Base-by-base conservation (phyloP, 2,329 filamentous ascomycete genomes). In the Dendryphion nanum region DNA sequence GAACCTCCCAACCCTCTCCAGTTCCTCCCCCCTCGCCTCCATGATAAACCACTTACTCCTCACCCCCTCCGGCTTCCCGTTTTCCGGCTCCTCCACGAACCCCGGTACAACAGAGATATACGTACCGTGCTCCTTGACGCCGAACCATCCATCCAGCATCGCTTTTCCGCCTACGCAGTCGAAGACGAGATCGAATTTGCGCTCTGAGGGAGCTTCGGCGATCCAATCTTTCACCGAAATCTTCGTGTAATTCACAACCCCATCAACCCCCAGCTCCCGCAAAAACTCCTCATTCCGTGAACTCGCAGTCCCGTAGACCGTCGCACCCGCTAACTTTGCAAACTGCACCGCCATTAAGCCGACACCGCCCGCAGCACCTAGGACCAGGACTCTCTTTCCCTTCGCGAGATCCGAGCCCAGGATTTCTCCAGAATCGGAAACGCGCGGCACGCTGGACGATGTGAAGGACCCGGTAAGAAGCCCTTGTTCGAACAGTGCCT, bases 311-410 rank as follows among this genome's bases (percentile, higher is more conserved):
- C 59, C 71, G 5, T 68, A 51, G 4, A 74, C 66, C 28, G 60
- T 51, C 3, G 64, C 61, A 2, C 71, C 67, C 13, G 57, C 57
- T 37, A 62, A 44, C 38, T 57, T 62, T n/a, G 64, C 65, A 35
- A 71, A 51, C 55, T 72, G 71, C 37, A 70, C 57, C 18, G 66
- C 55, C 64, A 69, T 71, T 8, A 64, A 48, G 4, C 72, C 73
- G 1, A 73, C 68, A 2, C 61, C 63, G 4, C 72, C 71, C 5
- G 68, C 44, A 3, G 48, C 70, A 26, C 60, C 72, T 3, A 68
- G 69, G 15, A 75, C 52, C 7, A 72, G 59, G 4, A 74, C 53
- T 13, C 61, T 50, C 51, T 70, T 72, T 14, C 48, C 50, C 26
- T 29, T 34, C 2, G 44, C 45, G 24, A 47, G 34, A 12, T 28